Base-by-base conservation (phyloP, 2,329 filamentous ascomycete genomes). In the Fusarium virguliforme region DNA sequence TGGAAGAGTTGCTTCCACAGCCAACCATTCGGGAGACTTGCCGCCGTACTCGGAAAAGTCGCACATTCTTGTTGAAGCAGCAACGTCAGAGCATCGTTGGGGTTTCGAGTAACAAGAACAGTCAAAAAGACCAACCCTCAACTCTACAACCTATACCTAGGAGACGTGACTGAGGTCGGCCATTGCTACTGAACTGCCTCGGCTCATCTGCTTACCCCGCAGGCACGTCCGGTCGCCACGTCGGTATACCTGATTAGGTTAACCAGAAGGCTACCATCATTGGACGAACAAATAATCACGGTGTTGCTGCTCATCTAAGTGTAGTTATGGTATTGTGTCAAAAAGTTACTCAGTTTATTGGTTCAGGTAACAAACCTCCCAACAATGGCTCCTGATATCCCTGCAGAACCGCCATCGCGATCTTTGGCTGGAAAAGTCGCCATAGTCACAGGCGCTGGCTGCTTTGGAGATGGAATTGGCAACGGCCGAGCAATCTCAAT, bases 391-490 rank as follows among this genome's bases (percentile, higher is more conserved):
- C 37, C 51, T 4, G 50, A 60, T 8, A 62, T 70, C 35, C 57
- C 70, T 1, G 28, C 34, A 6, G 24, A 61, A 8, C 70, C 70
- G 1, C 70, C 70, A 1, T 72, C 70, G 2, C 67, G 70, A 4
- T 70, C 64, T 8, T 41, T 74, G 4, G 65, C 67, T 7, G 48
- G 62, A 30, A 82, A 83, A 65, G 83, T 85, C 15, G 85, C 86
- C 48, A 87, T 90, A 58, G 84, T 90, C 30, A 89, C 88, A 0
- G 88, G 88, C n/a, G 88, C 88, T 13, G 88, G 88, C 15, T 86
- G 85, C 59, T 79, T 81, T 26, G 86, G 84, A 32, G 84, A 88
- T 41, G 88, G 87, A 1, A 87, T 91, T 48, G 89, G 89, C 5
- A 91, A 91, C 69, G 89, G 88, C 0, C 84, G 85, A 37, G 89